Base-by-base conservation (phyloP, 1,284 basidiomycete species). In the Ceratobasidium sp. region DNA sequence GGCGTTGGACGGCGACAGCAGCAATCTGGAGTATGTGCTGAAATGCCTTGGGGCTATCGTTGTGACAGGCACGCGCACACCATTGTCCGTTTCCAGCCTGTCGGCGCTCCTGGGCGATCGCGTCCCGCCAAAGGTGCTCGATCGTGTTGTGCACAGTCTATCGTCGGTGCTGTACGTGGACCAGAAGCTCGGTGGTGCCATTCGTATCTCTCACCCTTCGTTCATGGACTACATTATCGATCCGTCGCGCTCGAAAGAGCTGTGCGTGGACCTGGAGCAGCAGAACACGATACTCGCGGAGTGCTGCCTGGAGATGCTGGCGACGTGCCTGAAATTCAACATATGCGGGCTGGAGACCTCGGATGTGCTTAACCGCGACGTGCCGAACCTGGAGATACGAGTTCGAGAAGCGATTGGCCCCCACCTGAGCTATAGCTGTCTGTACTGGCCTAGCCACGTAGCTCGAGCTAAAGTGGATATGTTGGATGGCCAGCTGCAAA, bases 111-210 rank as follows among this genome's bases (percentile, higher is more conserved):
- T 56, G 49, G 17, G 22, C 17, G 32, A 25, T 22, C 34, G 54
- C 13, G 17, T 43, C 3, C 25, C 52, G 6, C 51, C 8, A 40
- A 2, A 37, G 5, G 49, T 43, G 25, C 49, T 69, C 5, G 51
- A 69, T 32, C n/a, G 8, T 9, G 22, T 43, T 34, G 22, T 69
- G 13, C 15, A 54, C 9, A 40, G 52, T 17, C 49, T 77, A 17
- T 34, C 46, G n/a, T 74, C 76, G 5, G 76, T 77, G 11, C 49
- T 77, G 15, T 57, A 73, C 29, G 54, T n/a, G 29, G 62, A 69
- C 40, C 59, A 56, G 40, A 25, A 57, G 0, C 49, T 37, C 29
- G 34, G 25, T 22, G 76, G 52, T 32, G 57, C 70, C 15, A 65
- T 73, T 11, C 43, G 76, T 17, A 22, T 77, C 15, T 73, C 37